Evolutionary conservation across 2,329 filamentous ascomycete species (phyloP), one percentile per base, ranked within the genome.

Genomic region (Thermomyces lanuginosus): DNA sequence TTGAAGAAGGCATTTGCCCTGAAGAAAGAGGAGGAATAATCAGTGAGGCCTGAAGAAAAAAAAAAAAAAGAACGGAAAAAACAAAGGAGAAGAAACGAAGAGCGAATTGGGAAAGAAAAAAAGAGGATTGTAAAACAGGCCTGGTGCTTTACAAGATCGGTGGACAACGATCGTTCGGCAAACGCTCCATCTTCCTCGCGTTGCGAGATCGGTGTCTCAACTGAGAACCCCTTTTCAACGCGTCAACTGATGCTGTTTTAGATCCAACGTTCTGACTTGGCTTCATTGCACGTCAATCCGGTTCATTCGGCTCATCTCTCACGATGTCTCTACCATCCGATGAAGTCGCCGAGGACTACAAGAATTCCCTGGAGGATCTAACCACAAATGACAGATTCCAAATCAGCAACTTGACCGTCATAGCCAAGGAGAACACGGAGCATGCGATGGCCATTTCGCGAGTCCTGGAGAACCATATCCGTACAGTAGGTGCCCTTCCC

Each of bases 361-460:
- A 78, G 51, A 79, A 82, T 48, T 89, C 84, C 29, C 64, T 98
- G 49, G 80, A 92, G 58, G 86, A 93, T 55, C 66, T 98, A 45
- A 80, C 78, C 39, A 69, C 75, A 49, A 93, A 93, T 59, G 81
- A 82, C 57, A 76, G 83, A 48, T 82, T 82, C 56, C 86, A 95
- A 58, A 98, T 98, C 54, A 86, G 79, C 64, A 95, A 91, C 58
- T 60, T 98, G 58, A 98, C 89, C 36, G 74, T 92, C 52, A 95
- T 98, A 56, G 89, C 89, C 33, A 82, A 91, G 54, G 89, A 98
- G 56, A 92, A 92, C 46, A 93, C 84, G 39, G 83, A 92, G 56
- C 79, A 93, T 61, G 89, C 89, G 18, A 72, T 91, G 53, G 81
- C 79, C 38, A 95, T 98, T 44, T 84, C 89, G 10, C 73, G 81